phyloP scores from a whole-genome alignment of 1,284 basidiomycete species.

The Amylostereum areolatum region DNA sequence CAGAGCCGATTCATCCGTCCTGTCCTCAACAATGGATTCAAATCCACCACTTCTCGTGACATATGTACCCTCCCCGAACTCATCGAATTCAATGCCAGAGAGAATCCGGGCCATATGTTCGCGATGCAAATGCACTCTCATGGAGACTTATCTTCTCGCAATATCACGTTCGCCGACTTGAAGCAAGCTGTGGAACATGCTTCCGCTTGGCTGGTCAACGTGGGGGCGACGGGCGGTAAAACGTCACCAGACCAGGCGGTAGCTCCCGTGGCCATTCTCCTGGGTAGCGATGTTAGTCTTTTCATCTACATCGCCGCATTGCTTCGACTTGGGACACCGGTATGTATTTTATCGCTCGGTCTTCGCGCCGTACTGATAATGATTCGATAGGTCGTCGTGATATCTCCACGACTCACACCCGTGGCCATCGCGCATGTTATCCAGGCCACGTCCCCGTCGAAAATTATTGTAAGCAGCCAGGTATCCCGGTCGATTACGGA shows the following conservation, averaged over 20 bases:
- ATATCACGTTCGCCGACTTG: constrained; percentile 28
- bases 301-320: constrained; percentile 31
- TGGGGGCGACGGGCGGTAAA: constrained; percentile 20
- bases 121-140: constrained; percentile 23
- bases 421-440: constrained; percentile 29
- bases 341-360: constrained; percentile 11
- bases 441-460: constrained; percentile 22
- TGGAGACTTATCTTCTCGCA: constrained; percentile 14
- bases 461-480: constrained; percentile 24
- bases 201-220: constrained; percentile 25
- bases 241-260: constrained; percentile 16
- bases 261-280: constrained; percentile 29
- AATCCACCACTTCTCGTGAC: constrained; percentile 17
- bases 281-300: constrained; percentile 30
- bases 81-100: constrained; percentile 26
- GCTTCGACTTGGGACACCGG: constrained; percentile 28
- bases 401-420: constrained; percentile 29
- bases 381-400: constrained; percentile 24
- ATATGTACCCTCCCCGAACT: constrained; percentile 29
- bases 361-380: not conserved
- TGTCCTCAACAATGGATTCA: constrained; percentile 27
- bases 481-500: constrained; percentile 23
- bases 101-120: constrained; percentile 29
- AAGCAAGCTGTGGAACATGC: constrained; percentile 25
- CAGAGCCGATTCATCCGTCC: constrained; percentile 25